Conservation (phyloP, 1,284 basidiomycete species). For the Ceratobasidium sp. region DNA sequence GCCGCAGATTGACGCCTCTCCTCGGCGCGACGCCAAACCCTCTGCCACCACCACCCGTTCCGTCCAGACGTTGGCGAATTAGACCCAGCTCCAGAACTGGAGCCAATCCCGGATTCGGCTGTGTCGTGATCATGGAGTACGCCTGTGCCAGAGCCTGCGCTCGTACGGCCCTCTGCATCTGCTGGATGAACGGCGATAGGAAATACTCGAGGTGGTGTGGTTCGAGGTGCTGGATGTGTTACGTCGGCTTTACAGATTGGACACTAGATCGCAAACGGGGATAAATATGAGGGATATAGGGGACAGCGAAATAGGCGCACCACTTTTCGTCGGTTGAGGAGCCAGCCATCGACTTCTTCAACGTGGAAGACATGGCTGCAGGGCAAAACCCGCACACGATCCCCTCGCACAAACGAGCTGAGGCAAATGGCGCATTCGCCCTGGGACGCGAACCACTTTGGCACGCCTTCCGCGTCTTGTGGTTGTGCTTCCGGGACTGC, state of each 20-base stretch:
- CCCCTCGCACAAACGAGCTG: conserved; percentile 61
- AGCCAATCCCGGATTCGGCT: conserved; percentile 21
- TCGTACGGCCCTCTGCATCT: conserved; percentile 18
- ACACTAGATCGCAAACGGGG: conserved; percentile 54
- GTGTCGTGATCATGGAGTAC: conserved; percentile 4
- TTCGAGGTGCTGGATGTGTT: conserved; percentile 51
- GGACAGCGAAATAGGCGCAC: conserved; percentile 53
- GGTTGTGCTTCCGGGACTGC: background rate
- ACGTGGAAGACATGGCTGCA: conserved; percentile 63
- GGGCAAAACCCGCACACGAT: conserved; percentile 63
- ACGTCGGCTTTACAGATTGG: conserved; percentile 62
- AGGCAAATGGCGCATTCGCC: conserved; percentile 66
- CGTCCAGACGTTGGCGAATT: background rate
- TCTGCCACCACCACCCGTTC: conserved; percentile 31
- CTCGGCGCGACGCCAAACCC: conserved; percentile 15
- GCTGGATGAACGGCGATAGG: conserved; percentile 21
- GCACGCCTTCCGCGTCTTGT: background rate
- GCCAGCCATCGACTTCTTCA: conserved; percentile 64
- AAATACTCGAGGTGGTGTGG: conserved; percentile 9
- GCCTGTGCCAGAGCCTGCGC: conserved; percentile 11
- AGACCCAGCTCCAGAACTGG: background rate
- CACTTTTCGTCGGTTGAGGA: conserved; percentile 62
- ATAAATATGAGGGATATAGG: background rate
- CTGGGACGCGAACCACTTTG: conserved; percentile 47
- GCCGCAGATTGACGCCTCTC: conserved; percentile 15